These are phyloP conservation scores for Alternaria tenuissima DNA, from an alignment of 2,329 filamentous ascomycete genomes.

Conservation along the genomic window DNA sequence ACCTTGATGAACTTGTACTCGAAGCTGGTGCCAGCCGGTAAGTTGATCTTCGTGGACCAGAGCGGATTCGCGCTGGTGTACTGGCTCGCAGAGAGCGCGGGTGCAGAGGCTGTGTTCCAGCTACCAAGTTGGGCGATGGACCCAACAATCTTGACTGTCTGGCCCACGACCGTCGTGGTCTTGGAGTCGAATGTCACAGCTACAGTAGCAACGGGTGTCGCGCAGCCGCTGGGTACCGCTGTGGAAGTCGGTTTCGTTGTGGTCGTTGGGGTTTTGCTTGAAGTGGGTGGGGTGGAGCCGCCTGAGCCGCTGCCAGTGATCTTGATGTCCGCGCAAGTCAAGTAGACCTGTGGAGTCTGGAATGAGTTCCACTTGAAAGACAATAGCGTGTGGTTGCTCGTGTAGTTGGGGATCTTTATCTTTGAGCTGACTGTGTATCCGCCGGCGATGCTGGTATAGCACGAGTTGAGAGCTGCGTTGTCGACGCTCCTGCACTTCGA, in stretches of 20 bases:
- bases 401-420: slow-evolving; percentile 46
- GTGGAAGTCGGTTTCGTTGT: slow-evolving; percentile 23
- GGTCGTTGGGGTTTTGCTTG: slow-evolving; percentile 23
- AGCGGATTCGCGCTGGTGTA: slow-evolving; percentile 57
- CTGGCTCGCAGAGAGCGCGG: slow-evolving; percentile 52
- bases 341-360: slow-evolving; percentile 45
- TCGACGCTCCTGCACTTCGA: slow-evolving; percentile 42
- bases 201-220: slow-evolving; percentile 38
- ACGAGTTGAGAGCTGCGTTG: slow-evolving; percentile 43
- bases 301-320: slow-evolving; percentile 33
- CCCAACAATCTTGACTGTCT: slow-evolving; percentile 59
- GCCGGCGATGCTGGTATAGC: slow-evolving; percentile 46
- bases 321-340: slow-evolving; percentile 45
- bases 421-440: slow-evolving; percentile 45
- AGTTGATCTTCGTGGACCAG: slow-evolving; percentile 55
- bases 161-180: slow-evolving; percentile 58
- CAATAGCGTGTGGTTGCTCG: slow-evolving; percentile 42
- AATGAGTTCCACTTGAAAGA: slow-evolving; percentile 47
- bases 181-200: slow-evolving; percentile 58
- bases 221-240: slow-evolving; percentile 25
- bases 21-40: slow-evolving; percentile 55
- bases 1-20: slow-evolving; percentile 58
- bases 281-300: slow-evolving; percentile 22
- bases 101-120: slow-evolving; percentile 54
- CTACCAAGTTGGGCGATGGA: slow-evolving; percentile 54